Evolutionary conservation across 495 filamentous ascomycete species (phyloP), one percentile per base, ranked within the genome.

Genomic region (Penicillium chermesinum): DNA sequence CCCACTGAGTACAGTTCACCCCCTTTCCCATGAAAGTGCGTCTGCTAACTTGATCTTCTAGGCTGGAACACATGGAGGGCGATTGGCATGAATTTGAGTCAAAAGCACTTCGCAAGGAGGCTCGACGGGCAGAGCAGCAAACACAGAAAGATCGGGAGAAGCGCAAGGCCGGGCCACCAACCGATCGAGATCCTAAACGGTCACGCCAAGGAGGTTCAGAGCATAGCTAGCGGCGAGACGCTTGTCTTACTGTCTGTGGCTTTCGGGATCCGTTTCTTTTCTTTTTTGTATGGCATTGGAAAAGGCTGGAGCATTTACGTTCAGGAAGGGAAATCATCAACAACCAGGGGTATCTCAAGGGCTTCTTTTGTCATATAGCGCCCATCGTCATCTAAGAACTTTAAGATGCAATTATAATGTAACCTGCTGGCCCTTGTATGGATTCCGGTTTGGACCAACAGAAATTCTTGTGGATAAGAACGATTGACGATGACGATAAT

Each of bases 21-120:
- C 17, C 17, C 12, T 40, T 41, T 37, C 3, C 42, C 21, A 14
- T 16, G 32, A 5, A 39, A 19, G 44, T 57, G 57, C 48, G 50
- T 60, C 41, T 48, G 41, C 42, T 7, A 40, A 18, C 1, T 22
- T 46, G 18, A 27, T n/a, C 27, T 46, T 8, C n/a, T 46, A 94
- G 88, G 56, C 76, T 99, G 46, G 80, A 85, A 50, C 77, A 87
- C 52, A 77, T 97, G 17, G 80, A 90, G 60, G 94, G 94, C 34
- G 94, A 99, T 55, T 99, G 94, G 94, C 94, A 99, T 57, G 94
- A 99, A 61, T 96, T 96, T 61, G 94, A 99, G 73, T 94, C 88
- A 17, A 99, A 99, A 73, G 89, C 91, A 15, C 75, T 94, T 13
- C 81, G 94, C 34, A 91, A 91, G 62, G 90, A 96, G 59, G 84